Evolutionary conservation across 2,329 filamentous ascomycete species (phyloP).

Genomic region (Fusarium multiceps): DNA sequence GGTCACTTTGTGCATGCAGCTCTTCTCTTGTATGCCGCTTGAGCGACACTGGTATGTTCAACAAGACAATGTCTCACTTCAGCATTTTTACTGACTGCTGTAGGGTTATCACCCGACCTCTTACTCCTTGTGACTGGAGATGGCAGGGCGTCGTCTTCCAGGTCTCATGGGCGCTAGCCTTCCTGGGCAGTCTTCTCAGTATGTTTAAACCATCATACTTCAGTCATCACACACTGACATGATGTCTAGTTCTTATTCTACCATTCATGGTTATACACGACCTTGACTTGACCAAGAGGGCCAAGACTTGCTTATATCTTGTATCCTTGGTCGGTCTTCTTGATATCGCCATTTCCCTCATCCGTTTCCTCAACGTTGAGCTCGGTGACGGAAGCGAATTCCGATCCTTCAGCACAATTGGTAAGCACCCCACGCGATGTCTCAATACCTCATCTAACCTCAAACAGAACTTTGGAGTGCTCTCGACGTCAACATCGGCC

Average conservation of each 20-base stretch:
- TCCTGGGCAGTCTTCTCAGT: slow-evolving; percentile 29
- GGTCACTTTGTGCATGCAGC: slow-evolving; percentile 17
- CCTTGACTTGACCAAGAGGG: slow-evolving; percentile 16
- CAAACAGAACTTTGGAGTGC: slow-evolving; percentile 33
- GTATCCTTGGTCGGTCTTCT: slow-evolving; percentile 29
- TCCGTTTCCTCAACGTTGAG: slow-evolving; percentile 33
- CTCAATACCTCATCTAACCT: not conserved
- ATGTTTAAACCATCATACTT: not conserved
- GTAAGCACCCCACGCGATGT: not conserved
- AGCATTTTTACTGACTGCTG: not conserved
- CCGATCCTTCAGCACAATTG: slow-evolving; percentile 6
- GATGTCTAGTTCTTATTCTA: slow-evolving; percentile 5
- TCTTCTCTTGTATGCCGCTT: slow-evolving; percentile 33
- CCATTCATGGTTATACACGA: slow-evolving; percentile 28
- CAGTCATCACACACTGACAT: not conserved
- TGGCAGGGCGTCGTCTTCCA: slow-evolving; percentile 32
- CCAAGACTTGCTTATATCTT: slow-evolving; percentile 19
- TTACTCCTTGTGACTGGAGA: slow-evolving; percentile 17
- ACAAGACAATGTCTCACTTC: not conserved
- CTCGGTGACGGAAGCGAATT: slow-evolving; percentile 19
- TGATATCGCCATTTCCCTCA: slow-evolving; percentile 28
- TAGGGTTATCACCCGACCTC: slow-evolving; percentile 20
- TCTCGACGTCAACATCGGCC: slow-evolving; percentile 34
- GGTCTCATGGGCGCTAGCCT: slow-evolving; percentile 27
- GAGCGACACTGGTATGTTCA: slow-evolving; percentile 28